Evolutionary conservation across 495 filamentous ascomycete species (phyloP).

Genomic region (Chaetomidium leptoderma): DNA sequence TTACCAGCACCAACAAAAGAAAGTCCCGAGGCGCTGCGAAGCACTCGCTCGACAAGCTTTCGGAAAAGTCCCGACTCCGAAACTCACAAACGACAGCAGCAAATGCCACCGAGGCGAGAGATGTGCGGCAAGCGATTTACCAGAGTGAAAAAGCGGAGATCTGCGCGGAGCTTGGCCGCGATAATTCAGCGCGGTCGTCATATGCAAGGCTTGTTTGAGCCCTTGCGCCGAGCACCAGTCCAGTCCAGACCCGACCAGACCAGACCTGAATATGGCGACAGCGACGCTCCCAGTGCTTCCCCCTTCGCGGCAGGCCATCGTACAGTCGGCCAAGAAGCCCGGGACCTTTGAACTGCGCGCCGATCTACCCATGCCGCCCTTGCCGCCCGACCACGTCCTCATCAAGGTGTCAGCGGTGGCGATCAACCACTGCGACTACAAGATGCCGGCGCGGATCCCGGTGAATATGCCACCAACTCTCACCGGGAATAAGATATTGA

Average conservation of each 20-base stretch:
- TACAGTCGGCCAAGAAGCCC: not conserved
- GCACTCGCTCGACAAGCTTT: not conserved
- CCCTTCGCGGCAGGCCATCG: not conserved
- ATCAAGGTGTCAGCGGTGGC: slow-evolving; percentile 8
- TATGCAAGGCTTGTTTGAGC: not conserved
- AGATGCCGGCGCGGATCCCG: not conserved
- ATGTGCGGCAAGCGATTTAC: not conserved
- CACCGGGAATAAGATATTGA: no score
- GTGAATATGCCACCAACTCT: no score
- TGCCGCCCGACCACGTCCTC: slow-evolving; percentile 9
- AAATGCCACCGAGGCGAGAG: not conserved
- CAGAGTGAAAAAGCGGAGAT: not conserved
- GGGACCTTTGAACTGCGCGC: not conserved
- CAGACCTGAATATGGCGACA: not conserved
- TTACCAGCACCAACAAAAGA: not conserved
- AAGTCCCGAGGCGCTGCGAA: not conserved
- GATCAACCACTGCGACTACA: slow-evolving; percentile 14
- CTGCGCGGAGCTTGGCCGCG: not conserved
- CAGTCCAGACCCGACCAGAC: no score
- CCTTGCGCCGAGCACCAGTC: not conserved
- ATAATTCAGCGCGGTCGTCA: not conserved
- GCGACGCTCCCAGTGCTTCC: not conserved
- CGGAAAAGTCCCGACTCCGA: not conserved
- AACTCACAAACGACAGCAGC: not conserved
- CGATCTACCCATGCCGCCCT: not conserved